A percentile compares a stretch with the other conserved stretches of the same genome.
phyloP scores from a whole-genome alignment of 805 yeast genomes.

The Ogataea nitratoaversa region DNA sequence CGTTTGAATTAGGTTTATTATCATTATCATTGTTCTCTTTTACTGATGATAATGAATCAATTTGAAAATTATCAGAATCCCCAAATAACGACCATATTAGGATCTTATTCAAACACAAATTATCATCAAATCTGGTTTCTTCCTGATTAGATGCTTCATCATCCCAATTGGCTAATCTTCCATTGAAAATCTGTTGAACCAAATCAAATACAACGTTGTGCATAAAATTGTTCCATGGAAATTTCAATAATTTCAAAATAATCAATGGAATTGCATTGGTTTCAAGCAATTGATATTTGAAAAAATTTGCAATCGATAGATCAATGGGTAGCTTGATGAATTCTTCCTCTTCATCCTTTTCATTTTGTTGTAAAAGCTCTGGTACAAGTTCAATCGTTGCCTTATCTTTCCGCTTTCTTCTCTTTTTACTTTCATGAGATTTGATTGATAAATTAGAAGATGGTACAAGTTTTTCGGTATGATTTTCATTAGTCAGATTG shows the following conservation, averaged over 20 bases:
- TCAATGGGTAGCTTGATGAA: constrained; percentile 25
- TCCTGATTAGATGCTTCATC: constrained; percentile 32
- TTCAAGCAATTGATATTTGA: constrained; percentile 76
- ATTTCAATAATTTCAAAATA: constrained; percentile 64
- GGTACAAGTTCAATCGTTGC: too few relatives aligned
- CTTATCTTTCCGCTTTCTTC: background rate
- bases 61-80: constrained; percentile 21
- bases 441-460: background rate
- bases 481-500: constrained; percentile 4
- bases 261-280: constrained; percentile 60
- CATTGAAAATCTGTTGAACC: constrained; percentile 90
- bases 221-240: constrained; percentile 96
- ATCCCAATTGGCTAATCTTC: constrained; percentile 39
- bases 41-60: constrained; percentile 1
- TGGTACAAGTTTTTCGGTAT: constrained; percentile 8
- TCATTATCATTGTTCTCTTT: background rate
- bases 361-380: too few relatives aligned
- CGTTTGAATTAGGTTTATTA: constrained; percentile 9
- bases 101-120: constrained; percentile 29
- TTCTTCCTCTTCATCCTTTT: constrained; percentile 8
- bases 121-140: constrained; percentile 31
- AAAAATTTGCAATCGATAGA: constrained; percentile 67
- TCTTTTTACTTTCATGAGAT: background rate
- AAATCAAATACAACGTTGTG: constrained; percentile 96
- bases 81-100: constrained; percentile 35